Conservation (phyloP, 2,329 filamentous ascomycete genomes). For the Paecilomyces dactylethromorphus region DNA sequence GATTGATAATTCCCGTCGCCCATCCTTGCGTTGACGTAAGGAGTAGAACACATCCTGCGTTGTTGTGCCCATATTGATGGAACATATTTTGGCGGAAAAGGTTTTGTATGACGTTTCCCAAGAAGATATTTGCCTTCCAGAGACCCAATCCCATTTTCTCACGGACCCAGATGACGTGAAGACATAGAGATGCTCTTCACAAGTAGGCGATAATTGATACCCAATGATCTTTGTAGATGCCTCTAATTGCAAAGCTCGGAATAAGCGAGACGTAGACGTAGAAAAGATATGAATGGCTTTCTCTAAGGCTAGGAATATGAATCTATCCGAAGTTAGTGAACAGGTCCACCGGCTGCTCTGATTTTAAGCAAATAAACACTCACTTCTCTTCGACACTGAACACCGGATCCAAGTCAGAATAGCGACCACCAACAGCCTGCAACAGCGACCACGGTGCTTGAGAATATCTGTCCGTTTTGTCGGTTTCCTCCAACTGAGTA, state of each 20-base stretch:
- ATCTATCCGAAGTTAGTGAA: conserved; percentile 38
- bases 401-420: conserved; percentile 50
- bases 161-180: conserved; percentile 46
- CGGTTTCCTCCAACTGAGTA: background rate
- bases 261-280: conserved; percentile 70
- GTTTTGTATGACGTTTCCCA: conserved; percentile 38
- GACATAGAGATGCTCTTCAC: conserved; percentile 49
- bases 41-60: conserved; percentile 32
- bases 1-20: conserved; percentile 29
- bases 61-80: conserved; percentile 13
- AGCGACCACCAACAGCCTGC: conserved; percentile 48
- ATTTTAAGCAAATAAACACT: conserved; percentile 10
- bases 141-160: conserved; percentile 54
- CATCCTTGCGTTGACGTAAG: conserved; percentile 28
- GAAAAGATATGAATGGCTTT: conserved; percentile 76
- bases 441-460: conserved; percentile 40
- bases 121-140: conserved; percentile 36
- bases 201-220: conserved; percentile 45
- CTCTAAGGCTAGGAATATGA: conserved; percentile 68
- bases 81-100: conserved; percentile 19
- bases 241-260: conserved; percentile 61
- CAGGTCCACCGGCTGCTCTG: background rate
- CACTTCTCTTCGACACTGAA: conserved; percentile 53
- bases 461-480: background rate
- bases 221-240: conserved; percentile 42